Evolutionary conservation across 139 green algal species (phyloP), one percentile per base, ranked within the genome.

Genomic region (Chlorella vulgaris): DNA sequence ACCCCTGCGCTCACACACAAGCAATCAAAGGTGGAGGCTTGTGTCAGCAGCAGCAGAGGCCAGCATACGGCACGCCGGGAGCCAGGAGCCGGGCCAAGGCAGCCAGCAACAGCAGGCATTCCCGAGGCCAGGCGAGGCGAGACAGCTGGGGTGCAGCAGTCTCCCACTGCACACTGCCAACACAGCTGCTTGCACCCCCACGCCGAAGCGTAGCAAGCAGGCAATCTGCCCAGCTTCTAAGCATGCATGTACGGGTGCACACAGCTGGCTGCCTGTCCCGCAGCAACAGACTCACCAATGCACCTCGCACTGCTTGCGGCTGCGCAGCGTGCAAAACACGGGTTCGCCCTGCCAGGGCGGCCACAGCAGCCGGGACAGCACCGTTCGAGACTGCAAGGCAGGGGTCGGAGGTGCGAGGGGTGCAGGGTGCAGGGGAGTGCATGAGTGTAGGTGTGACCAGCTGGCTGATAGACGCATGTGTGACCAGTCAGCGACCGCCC

Each of bases 271-370:
- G 10, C 8, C 55, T 65, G 15, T 29, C 22, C 22, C 15, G 5
- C 55, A 8, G 67, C 7, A 3, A 4, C 6, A 4, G 0, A 18
- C 86, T 83, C 47, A 81, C 79, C 74, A 83, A 78, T 81, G 77
- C 61, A 97, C 87, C 79, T 95, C 90, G 71, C 93, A 97, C 62
- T 86, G 80, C 83, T 93, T 93, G 61, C 95, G 89, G 0, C 89
- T 93, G 26, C 93, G 86, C 73, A 98, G 84, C n/a, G 95, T 98
- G 92, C 88, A 94, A 86, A 91, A 93, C n/a, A 98, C 84, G 26
- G 91, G 87, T n/a, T 89, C 75, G 5, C 86, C 58, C 73, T 89
- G 39, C 83, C 78, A 87, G 81, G 58, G 90, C 87, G n/a, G 76
- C 84, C 73, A 87, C 36, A 98, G 86, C 62, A 96, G 85, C 2